Base-by-base conservation (phyloP, 1,139 yeast genomes). In the Sugiyamaella paludigena region DNA sequence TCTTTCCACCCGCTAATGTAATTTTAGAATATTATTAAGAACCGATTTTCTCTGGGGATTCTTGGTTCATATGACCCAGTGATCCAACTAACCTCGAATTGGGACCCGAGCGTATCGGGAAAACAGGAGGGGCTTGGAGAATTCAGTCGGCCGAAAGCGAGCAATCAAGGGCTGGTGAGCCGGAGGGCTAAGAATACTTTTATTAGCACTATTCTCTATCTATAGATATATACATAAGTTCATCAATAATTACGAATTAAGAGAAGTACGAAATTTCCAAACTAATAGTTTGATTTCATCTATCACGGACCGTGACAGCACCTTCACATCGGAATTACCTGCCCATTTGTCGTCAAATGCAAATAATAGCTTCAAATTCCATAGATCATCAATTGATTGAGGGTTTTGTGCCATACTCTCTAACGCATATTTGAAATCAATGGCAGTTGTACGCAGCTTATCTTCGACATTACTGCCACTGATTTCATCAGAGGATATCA, bases 291-390 rank as follows among this genome's bases (percentile, higher is more conserved):
- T 49, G 27, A 56, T 40, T 36, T 49, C 45, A n/a, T 56, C 61
- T 16, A 57, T 48, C 7, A 40, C 42, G 6, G 55, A 41, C 15
- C 43, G 33, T 9, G 55, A 40, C 35, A 56, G 37, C n/a, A 53
- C 47, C 10, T 45, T 47, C 19, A 51, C 37, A 4, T 48, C 51
- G n/a, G 53, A 50, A 13, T 49, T 52, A 4, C 47, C 56, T 15
- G 46, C 40, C 54, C 53, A 54, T 13, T 44, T 49, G n/a, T 82
- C 87, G 26, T 80, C 76, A 64, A 77, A 84, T 9, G 83, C 79
- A 64, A 86, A 83, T 13, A 87, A 66, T 36, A 87, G 64, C 52
- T 77, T 75, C 52, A 86, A 66, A 56, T 83, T 84, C 85, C 88
- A 81, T 44, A 85, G 64, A 49, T 83, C 86, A 48, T 83, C 85